Evolutionary conservation across 2,329 filamentous ascomycete species (phyloP).

Genomic region (Penicillium sp.): DNA sequence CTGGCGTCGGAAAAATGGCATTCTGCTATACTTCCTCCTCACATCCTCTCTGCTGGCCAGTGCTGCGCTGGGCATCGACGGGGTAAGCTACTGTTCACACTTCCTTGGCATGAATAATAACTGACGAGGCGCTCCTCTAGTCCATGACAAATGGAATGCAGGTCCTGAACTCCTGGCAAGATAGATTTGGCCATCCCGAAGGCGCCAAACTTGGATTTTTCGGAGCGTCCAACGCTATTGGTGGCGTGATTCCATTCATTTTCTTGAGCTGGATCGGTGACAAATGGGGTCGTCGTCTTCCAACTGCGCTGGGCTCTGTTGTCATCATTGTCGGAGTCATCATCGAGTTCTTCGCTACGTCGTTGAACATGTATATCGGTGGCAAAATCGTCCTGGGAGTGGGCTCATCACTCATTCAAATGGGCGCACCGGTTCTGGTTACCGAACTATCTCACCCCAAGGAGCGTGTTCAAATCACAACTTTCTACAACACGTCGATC

Average conservation of each 20-base stretch:
- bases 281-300: conserved; percentile 25
- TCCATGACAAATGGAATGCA: conserved; percentile 55
- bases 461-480: conserved; percentile 43
- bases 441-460: conserved; percentile 47
- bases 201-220: conserved; percentile 29
- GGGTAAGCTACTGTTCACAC: conserved; percentile 31
- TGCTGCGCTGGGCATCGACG: conserved; percentile 47
- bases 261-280: conserved; percentile 27
- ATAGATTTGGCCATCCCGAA: conserved; percentile 32
- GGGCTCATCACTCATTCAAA: conserved; percentile 36
- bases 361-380: conserved; percentile 30
- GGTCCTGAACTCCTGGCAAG: conserved; percentile 45
- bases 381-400: conserved; percentile 29
- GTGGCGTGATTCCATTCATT: conserved; percentile 26
- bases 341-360: conserved; percentile 30
- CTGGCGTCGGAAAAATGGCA: conserved; percentile 42
- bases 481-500: conserved; percentile 48
- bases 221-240: conserved; percentile 26
- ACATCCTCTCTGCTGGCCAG: conserved; percentile 49
- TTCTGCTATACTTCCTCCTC: conserved; percentile 48
- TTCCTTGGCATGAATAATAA: conserved; percentile 2
- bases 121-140: conserved; percentile 21
- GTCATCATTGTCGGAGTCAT: conserved; percentile 33
- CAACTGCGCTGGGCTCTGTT: conserved; percentile 38
- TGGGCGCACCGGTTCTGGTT: conserved; percentile 48